phyloP scores from a whole-genome alignment of 768 basidiomycete species.

The Suillus clintonianus region DNA sequence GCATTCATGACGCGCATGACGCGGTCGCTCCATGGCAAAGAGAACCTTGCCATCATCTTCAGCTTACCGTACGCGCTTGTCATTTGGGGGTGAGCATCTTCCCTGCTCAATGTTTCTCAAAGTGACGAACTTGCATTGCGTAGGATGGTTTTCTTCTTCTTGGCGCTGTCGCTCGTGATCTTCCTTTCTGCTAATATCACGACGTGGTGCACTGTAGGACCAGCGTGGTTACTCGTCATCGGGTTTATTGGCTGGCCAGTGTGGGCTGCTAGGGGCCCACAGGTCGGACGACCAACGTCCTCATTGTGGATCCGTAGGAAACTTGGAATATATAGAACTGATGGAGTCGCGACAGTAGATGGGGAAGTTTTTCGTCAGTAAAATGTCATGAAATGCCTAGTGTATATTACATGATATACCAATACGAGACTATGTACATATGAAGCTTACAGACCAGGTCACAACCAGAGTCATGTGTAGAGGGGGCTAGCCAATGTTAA shows the following conservation, averaged over 20 bases:
- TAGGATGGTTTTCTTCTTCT: slow-evolving; percentile 12
- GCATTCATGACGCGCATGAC: slow-evolving; percentile 13
- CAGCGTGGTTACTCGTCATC: slow-evolving; percentile 3
- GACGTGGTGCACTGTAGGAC: background rate
- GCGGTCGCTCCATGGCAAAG: slow-evolving; percentile 34
- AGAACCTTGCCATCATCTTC: slow-evolving; percentile 49
- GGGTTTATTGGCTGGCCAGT: slow-evolving; percentile 2
- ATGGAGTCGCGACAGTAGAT: background rate
- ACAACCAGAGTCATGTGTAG: background rate
- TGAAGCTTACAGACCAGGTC: background rate
- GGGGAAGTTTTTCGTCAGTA: background rate
- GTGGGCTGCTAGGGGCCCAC: background rate
- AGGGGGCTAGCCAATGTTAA: background rate
- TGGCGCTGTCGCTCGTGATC: slow-evolving; percentile 8
- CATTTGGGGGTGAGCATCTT: slow-evolving; percentile 49
- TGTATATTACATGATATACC: background rate
- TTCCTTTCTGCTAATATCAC: background rate
- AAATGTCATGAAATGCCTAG: background rate
- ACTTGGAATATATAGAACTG: background rate
- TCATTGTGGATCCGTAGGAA: background rate
- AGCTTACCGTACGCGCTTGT: slow-evolving; percentile 52
- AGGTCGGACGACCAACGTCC: background rate
- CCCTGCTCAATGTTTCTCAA: background rate
- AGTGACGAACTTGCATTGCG: background rate
- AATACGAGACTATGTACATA: background rate